A percentile compares a stretch with the other conserved stretches of the same genome.
phyloP scores from a whole-genome alignment of 768 basidiomycete genomes.

The Termitomyces sp. region DNA sequence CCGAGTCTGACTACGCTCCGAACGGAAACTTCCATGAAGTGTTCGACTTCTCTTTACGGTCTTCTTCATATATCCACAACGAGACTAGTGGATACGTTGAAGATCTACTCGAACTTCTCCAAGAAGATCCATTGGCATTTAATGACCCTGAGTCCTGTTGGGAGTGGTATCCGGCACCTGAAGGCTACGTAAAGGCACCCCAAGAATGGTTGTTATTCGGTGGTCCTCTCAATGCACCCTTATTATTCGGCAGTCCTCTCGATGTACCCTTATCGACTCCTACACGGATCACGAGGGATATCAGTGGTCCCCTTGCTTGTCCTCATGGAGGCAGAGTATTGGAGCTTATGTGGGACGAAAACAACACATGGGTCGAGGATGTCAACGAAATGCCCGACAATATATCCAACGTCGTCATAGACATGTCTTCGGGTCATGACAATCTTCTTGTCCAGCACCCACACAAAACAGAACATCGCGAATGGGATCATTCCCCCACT shows the following conservation, averaged over 20 bases:
- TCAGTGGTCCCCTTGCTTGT: not conserved
- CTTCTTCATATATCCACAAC: not conserved
- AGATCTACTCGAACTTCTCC: conserved; percentile 1
- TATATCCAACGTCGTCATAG: not conserved
- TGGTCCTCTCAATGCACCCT: not conserved
- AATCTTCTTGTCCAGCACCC: not conserved
- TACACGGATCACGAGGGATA: not conserved
- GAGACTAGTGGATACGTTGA: not conserved
- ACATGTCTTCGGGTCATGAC: not conserved
- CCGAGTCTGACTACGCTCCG: not conserved
- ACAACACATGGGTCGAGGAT: not conserved
- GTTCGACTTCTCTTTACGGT: not conserved
- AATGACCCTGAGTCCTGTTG: not conserved
- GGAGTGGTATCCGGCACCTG: not conserved
- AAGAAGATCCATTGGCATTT: conserved; percentile 1
- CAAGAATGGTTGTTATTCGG: conserved; percentile 2
- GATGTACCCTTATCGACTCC: not conserved
- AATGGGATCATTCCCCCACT: not conserved
- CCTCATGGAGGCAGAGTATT: not conserved
- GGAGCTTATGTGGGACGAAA: not conserved
- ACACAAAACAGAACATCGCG: not conserved
- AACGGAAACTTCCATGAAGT: not conserved
- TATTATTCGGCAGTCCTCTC: conserved; percentile 5
- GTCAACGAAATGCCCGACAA: not conserved
- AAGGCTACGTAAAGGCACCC: not conserved